Conservation (phyloP, 2,329 filamentous ascomycete species). For the Penicillium concentricum region DNA sequence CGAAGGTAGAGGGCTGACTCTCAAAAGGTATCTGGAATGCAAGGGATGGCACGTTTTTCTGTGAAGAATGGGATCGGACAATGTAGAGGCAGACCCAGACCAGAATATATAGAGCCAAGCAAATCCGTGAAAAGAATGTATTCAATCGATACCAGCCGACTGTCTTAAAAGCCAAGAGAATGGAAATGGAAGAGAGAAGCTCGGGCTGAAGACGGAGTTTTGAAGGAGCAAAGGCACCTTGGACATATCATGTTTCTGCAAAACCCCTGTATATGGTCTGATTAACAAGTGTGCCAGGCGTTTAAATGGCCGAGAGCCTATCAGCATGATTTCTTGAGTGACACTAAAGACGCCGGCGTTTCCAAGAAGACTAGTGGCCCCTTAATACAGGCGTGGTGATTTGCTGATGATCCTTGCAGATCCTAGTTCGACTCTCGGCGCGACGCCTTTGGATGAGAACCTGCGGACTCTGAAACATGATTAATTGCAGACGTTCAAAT, state of each 20-base stretch:
- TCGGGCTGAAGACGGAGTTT: not conserved
- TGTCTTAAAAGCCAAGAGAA: not conserved
- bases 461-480: not conserved
- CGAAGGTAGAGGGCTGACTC: not conserved
- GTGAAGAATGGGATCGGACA: not conserved
- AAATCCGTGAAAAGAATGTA: not conserved
- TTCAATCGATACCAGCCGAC: not conserved
- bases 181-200: not conserved
- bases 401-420: slow-evolving; percentile 14
- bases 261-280: slow-evolving; percentile 3
- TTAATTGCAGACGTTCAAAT: not conserved
- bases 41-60: not conserved
- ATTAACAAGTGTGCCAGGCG: not conserved
- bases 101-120: not conserved
- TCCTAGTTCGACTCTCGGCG: slow-evolving; percentile 11
- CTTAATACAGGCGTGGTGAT: slow-evolving; percentile 6
- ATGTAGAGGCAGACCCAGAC: not conserved
- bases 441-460: slow-evolving; percentile 12
- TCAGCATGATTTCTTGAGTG: slow-evolving; percentile 11
- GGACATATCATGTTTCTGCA: not conserved
- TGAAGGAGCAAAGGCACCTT: not conserved
- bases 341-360: slow-evolving; percentile 15
- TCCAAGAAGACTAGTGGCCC: slow-evolving; percentile 10
- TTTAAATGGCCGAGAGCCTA: slow-evolving; percentile 7
- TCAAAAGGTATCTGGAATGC: not conserved